A percentile compares a stretch with the other conserved stretches of the same genome.
These are phyloP conservation scores for Stephanodiscus minutulus DNA, from an alignment of 108 stramenopile genomes.

Conservation along the genomic window DNA sequence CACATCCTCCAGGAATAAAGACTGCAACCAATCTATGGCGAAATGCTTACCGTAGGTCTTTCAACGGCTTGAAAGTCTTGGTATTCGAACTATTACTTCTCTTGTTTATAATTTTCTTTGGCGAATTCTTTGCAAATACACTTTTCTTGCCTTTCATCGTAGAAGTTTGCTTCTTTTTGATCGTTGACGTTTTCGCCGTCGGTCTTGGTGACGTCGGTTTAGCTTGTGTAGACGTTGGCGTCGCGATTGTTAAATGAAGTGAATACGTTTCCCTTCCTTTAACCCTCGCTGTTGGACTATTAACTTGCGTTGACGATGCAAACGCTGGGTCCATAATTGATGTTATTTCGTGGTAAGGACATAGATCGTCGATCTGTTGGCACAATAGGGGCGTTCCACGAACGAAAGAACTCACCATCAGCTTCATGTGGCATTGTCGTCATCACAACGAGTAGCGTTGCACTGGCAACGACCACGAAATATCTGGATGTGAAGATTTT, in stretches of 20 bases:
- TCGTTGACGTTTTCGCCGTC: not conserved
- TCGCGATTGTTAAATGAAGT: not conserved
- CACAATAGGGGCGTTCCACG: not conserved
- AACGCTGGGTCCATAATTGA: not conserved
- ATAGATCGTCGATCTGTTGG: not conserved
- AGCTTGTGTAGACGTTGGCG: not conserved
- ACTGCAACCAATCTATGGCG: not conserved
- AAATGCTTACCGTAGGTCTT: constrained; percentile 25
- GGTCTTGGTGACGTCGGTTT: not conserved
- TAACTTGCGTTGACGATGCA: not conserved
- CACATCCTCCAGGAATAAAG: not conserved
- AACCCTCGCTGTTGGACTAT: not conserved
- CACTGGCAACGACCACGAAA: not conserved
- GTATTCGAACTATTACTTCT: not conserved
- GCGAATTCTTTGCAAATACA: not conserved
- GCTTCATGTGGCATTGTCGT: not conserved
- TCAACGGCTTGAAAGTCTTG: constrained; percentile 35
- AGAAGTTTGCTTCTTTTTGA: not conserved
- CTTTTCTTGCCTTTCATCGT: constrained; percentile 19
- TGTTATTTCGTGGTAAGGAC: not conserved
- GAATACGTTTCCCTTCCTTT: not conserved
- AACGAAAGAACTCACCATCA: constrained; percentile 6
- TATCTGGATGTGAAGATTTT: not conserved
- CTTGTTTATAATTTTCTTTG: constrained; percentile 5
- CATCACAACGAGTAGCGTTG: not conserved